Evolutionary conservation across 805 yeast genomes (phyloP), one percentile per base, ranked within the genome.

Genomic region (Phaffomyces opuntiae): DNA sequence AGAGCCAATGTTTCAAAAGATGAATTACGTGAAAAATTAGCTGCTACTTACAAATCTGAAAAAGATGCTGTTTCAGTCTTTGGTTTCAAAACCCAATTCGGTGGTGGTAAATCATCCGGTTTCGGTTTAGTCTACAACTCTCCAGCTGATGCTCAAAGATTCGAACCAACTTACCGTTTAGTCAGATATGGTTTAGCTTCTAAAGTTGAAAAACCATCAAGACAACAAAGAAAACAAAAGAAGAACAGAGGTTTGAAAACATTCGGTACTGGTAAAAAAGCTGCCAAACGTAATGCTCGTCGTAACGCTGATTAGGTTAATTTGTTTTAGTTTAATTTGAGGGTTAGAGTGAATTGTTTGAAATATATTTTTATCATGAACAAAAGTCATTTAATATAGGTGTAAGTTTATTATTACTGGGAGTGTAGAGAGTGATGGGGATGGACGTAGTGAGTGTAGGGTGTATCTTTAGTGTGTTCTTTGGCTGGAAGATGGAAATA

Each of bases 171-270:
- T 62, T 93, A 93, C 95, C 90, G 99, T 80, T 87, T 88, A 70
- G 96, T 93, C 65, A 90, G 99, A 86, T 86, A 87, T 81, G 98
- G 98, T 69, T 81, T 90, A 71, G 97, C 96, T 70, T 78, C 78
- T 64, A 89, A 87, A 83, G 90, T 84, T 68, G 97, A 91, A 77
- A 89, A 88, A 81, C 80, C 96, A 66, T 88, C 97, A 66, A 90
- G 98, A 89, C 96, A 90, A 81, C 99, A 93, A 82, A 88, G 99
- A 83, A 93, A 93, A 78, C 98, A 91, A 82, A 88, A 86, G 89
- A 91, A 93, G 90, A 93, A 93, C 96, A 89, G 97, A 82, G 96
- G 86, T 70, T 83, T 85, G 89, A 93, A 93, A 87, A 74, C 87
- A 84, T 89, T 91, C 69, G 99, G 99, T 84, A 93, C 99, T 67